A percentile compares a stretch with the other conserved stretches of the same genome.
These are phyloP conservation scores for Gonapodya prolifera DNA, from an alignment of 192 early-diverging fungal genomes.

Conservation along the genomic window DNA sequence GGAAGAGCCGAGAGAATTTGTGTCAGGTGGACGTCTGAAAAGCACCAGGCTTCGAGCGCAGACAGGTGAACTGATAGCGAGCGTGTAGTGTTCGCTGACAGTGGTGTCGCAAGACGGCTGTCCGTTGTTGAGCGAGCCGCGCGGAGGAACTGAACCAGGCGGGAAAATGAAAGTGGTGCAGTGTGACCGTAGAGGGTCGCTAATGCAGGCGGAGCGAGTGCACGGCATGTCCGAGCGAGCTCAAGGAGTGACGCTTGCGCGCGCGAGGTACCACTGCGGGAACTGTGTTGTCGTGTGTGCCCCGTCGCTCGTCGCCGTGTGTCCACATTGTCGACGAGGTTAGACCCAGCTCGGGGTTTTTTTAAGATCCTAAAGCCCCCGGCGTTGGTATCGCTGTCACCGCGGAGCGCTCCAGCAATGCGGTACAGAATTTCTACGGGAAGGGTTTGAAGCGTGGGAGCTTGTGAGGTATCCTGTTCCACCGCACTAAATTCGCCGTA, in stretches of 20 bases:
- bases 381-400: too few relatives aligned
- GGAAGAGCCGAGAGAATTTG: not conserved
- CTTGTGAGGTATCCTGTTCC: too few relatives aligned
- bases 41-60: not conserved
- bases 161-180: not conserved
- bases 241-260: not conserved
- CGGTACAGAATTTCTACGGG: too few relatives aligned
- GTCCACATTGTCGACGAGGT: too few relatives aligned
- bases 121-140: not conserved
- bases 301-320: too few relatives aligned
- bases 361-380: too few relatives aligned
- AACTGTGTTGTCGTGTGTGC: too few relatives aligned
- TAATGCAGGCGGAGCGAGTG: not conserved
- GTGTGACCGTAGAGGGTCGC: not conserved
- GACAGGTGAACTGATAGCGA: not conserved
- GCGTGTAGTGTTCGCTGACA: not conserved
- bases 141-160: not conserved
- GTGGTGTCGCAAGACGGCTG: not conserved
- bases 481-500: too few relatives aligned
- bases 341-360: too few relatives aligned
- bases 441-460: too few relatives aligned
- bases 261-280: too few relatives aligned
- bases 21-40: not conserved
- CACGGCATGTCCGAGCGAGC: not conserved
- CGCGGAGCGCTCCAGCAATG: too few relatives aligned